A percentile compares a stretch with the other conserved stretches of the same genome.
These are phyloP conservation scores for Calonectria hongkongensis DNA, from an alignment of 2,329 filamentous ascomycete species.

Conservation along the genomic window DNA sequence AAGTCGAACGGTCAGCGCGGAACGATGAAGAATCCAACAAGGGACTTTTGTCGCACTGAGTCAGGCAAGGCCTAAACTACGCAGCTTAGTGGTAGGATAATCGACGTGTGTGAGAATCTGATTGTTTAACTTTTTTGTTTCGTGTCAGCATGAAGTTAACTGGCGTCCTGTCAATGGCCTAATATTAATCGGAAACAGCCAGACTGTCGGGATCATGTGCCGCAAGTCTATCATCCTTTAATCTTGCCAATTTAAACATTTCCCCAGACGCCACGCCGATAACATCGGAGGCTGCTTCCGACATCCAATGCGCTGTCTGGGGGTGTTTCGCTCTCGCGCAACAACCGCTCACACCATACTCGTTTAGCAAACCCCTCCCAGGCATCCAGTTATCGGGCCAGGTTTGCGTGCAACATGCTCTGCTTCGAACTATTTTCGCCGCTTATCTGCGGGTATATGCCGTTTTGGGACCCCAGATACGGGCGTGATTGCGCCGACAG, in stretches of 20 bases:
- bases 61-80: not conserved
- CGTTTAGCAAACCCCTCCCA: not conserved
- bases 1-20: not conserved
- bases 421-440: not conserved
- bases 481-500: conserved; percentile 31
- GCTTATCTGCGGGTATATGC: conserved; percentile 38
- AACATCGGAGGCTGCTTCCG: conserved; percentile 23
- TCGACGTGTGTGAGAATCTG: no score
- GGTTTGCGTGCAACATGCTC: not conserved
- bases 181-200: not conserved
- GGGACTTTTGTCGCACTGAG: conserved; percentile 11
- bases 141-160: not conserved
- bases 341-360: conserved; percentile 24
- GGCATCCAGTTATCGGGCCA: not conserved
- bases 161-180: not conserved
- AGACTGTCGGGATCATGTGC: not conserved
- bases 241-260: not conserved
- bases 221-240: not conserved
- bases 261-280: conserved; percentile 36
- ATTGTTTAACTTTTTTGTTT: not conserved
- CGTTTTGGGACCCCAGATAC: conserved; percentile 34
- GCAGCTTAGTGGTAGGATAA: not conserved
- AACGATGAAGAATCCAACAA: not conserved
- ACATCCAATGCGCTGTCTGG: conserved; percentile 5
- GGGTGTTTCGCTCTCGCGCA: conserved; percentile 21